Evolutionary conservation across 2,329 filamentous ascomycete species (phyloP), one percentile per base, ranked within the genome.

Genomic region (Fusarium chuoi): DNA sequence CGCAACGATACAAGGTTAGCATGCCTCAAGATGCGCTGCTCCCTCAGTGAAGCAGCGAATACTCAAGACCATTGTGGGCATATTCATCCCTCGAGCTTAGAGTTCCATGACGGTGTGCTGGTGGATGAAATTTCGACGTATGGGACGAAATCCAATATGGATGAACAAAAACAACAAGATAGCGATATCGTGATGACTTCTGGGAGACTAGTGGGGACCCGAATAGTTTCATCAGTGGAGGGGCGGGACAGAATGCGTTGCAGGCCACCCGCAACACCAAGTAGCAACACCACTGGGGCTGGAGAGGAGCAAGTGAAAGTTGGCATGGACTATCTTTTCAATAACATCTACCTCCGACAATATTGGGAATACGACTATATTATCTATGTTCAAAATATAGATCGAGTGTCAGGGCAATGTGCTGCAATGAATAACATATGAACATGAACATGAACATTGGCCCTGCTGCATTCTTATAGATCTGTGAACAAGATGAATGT

Each of bases 211-310:
- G 52, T 55, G 48, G 66, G 62, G 70, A 28, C 59, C 52, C 11
- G 10, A 45, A 36, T 35, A 57, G 33, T 55, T 51, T 24, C 30
- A 13, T 15, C 45, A 42, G 49, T 38, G 30, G 33, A 46, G 56
- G 30, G 55, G 62, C n/a, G 56, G 44, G 36, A 61, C n/a, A 26
- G 15, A 48, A 26, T 24, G 17, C 45, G 46, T 62, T 42, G 38
- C 17, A 60, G 24, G 58, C n/a, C 20, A 18, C 56, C 42, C 9
- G 30, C 56, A 54, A 58, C 57, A 73, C 58, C 48, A 33, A 35
- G 58, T 22, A 26, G 12, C 24, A 28, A 59, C 52, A 22, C 12
- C 42, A 51, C 36, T 22, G 28, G 15, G 46, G 28, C 24, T 24
- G 30, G 26, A 56, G 45, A 42, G 7, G 17, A 36, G 54, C 18